Conservation (phyloP, 2,329 filamentous ascomycete species). For the Pseudohalonectria lignicola region DNA sequence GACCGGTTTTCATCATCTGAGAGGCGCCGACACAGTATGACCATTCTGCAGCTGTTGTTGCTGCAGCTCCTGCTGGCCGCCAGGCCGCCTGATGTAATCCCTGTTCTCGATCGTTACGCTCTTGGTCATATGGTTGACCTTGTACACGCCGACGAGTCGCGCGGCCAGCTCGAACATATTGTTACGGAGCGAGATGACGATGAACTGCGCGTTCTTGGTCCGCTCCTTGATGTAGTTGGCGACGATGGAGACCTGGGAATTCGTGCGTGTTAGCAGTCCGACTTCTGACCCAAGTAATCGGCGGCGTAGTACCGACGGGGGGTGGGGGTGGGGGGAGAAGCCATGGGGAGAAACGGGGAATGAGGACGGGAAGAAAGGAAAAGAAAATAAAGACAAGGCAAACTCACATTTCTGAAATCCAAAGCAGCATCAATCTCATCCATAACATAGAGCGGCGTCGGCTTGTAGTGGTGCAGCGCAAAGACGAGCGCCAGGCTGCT, state of each 20-base stretch:
- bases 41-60: neutral
- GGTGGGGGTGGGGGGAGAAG: no score
- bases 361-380: conserved; percentile 5
- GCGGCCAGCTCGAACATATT: conserved; percentile 99
- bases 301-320: no score
- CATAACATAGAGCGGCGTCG: conserved; percentile 97
- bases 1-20: no score
- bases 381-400: conserved; percentile 4
- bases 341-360: neutral
- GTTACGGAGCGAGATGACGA: conserved; percentile 94
- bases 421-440: conserved; percentile 97
- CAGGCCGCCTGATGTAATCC: conserved; percentile 52
- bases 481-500: conserved; percentile 93
- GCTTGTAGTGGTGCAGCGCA: conserved; percentile 94
- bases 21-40: no score
- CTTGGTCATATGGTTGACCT: conserved; percentile 98
- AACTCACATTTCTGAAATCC: conserved; percentile 91
- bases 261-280: no score
- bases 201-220: conserved; percentile 98
- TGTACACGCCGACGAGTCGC: conserved; percentile 92
- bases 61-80: conserved; percentile 1
- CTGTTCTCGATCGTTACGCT: conserved; percentile 80
- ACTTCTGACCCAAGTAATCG: no score
- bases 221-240: conserved; percentile 98
- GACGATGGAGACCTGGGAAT: conserved; percentile 78